Base-by-base conservation (phyloP, 371 early-diverging fungal species). In the Rhizopus delemar region DNA sequence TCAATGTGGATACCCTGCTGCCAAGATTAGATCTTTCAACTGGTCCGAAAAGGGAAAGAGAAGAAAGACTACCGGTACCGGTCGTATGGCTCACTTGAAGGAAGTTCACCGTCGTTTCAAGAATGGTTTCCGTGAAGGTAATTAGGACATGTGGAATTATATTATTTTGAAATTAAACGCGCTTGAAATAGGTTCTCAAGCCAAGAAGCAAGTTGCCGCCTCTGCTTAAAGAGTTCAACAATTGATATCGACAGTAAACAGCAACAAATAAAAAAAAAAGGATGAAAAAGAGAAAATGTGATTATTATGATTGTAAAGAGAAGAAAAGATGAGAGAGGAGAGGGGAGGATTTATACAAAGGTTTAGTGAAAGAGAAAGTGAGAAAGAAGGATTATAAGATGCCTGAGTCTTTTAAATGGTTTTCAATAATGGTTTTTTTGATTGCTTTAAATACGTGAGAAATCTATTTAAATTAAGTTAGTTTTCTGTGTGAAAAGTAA, bases 1-100 rank as follows among this genome's bases (percentile, higher is more conserved):
- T 67, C 90, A 91, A 74, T 99, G 99, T 86, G 99, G 93, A 60
- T 99, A 95, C 86, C 99, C 99, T 53, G 82, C 94, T 69, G 93
- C 96, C 68, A 98, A 97, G 87, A 90, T 86, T 81, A 89, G 98
- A 76, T 86, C 83, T 77, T 96, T 82, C 88, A 91, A 93, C 84
- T 96, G 96, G 93, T 86, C 89, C 71, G 88, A 81, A 70, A 99
- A 99, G 90, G 95, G 90, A 71, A 87, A 87, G 80, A 89, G 98
- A 73, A 91, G 98, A 87, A 93, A 91, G 88, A 94, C 95, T 69
- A 92, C 95, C 75, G 99, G 99, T 73, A 95, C 96, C 65, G 99
- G 99, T 68, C 92, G 97, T 78, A 94, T 94, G 94, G 85, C 91
- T 53, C 84, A 99, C 89, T 80, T 99, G 77, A 95, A 93, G 87